Percentiles rank a stretch among this genome's conserved stretches.
Conservation (phyloP, 139 green algal species). For the Asterochloris sp. region DNA sequence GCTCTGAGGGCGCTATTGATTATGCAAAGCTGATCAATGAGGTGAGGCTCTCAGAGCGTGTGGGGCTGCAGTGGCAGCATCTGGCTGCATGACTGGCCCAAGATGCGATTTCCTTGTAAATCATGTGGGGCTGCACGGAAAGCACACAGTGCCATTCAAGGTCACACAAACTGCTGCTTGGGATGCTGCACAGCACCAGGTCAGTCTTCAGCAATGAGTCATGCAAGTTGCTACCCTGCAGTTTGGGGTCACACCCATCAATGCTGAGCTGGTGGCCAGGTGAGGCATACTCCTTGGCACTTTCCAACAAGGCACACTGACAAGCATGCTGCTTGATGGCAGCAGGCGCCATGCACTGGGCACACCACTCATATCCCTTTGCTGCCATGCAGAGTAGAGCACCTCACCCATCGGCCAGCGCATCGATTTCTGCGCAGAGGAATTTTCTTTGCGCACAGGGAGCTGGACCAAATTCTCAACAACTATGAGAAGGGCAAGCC, state of each 20-base stretch:
- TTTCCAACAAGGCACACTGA: neutral
- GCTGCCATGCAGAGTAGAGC: conserved; percentile 57
- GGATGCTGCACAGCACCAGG: neutral
- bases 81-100: neutral
- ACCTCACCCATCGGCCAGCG: conserved; percentile 66
- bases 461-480: conserved; percentile 87
- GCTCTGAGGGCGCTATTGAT: conserved; percentile 87
- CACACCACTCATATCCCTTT: neutral
- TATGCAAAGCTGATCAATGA: conserved; percentile 93
- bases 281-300: neutral
- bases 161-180: too few relatives aligned
- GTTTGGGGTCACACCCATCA: neutral
- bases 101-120: neutral
- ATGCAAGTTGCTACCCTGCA: neutral
- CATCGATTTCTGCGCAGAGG: conserved; percentile 93
- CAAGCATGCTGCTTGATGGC: neutral
- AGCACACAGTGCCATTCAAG: neutral
- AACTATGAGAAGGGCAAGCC: conserved; percentile 86
- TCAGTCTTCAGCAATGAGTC: neutral
- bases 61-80: too few relatives aligned
- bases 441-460: conserved; percentile 94
- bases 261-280: neutral
- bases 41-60: conserved; percentile 26
- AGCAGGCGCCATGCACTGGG: neutral
- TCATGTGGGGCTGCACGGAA: neutral